Base-by-base conservation (phyloP, 2,329 filamentous ascomycete genomes). In the Byssoonygena ceratinophila region DNA sequence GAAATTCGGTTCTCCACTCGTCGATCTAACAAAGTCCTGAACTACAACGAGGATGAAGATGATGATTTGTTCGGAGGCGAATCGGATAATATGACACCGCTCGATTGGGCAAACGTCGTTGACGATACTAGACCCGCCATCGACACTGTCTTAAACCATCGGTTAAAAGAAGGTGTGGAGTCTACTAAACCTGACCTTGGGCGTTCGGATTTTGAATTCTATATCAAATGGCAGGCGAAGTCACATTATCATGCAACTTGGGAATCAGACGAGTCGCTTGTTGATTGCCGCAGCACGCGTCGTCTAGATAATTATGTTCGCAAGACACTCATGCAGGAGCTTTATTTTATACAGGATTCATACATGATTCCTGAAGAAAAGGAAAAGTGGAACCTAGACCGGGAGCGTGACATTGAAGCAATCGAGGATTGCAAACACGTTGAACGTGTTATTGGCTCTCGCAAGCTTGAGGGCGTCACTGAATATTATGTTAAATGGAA, bases 401-500 rank as follows among this genome's bases (percentile, higher is more conserved):
- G 89, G 47, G 92, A 98, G 71, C 82, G 89, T 54, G 86, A 92
- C 58, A 81, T 89, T 54, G 90, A 97, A 66, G 85, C 88, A 1
- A 79, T 94, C 48, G 84, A 86, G 57, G 90, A 97, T 63, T 94
- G 87, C 68, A 92, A 87, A 57, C 84, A 92, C 60, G 89, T 96
- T 29, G 92, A 98, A 68, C 82, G 92, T 61, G 84, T 98, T 54
- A 95, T 98, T 61, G 86, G 87, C 51, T 80, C 84, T 54, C 83
- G 86, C 57, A 81, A 88, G 54, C 85, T 84, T 22, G 88, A 92
- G 12, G 84, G 86, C 7, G 87, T 82, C 46, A 80, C 80, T 0
- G 88, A 97, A 66, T 98, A 98, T 68, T 87, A 83, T 58, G 85
- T 97, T 69, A 98, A 98, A 72, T 98, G 92, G 89, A 94, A 92